phyloP scores from a whole-genome alignment of 257 asterid genomes.

The Sherardia arvensis region DNA sequence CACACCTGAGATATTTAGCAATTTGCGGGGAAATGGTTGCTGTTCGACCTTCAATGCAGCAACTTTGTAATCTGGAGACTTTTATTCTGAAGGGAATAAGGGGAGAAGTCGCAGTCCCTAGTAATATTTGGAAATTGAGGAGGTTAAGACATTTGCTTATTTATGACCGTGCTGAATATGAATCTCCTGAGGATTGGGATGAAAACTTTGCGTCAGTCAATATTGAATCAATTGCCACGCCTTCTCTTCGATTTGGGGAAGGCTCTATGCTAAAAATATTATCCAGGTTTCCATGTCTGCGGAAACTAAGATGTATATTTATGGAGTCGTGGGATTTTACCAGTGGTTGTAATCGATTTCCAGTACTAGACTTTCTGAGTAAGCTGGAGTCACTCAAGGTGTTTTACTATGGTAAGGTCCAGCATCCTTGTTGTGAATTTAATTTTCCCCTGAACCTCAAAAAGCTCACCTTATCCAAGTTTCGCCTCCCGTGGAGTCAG shows the following conservation, averaged over 20 bases:
- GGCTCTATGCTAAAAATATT: neutral
- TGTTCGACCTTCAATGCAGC: neutral
- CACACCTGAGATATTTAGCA: neutral
- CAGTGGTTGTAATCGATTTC: neutral
- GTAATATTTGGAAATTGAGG: neutral
- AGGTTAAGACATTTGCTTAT: neutral
- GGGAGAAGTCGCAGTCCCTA: neutral
- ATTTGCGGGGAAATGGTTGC: neutral
- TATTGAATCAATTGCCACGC: neutral
- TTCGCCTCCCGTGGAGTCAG: neutral
- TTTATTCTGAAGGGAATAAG: neutral
- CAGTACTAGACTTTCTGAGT: neutral
- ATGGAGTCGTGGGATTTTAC: neutral
- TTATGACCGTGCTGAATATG: neutral
- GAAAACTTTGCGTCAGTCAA: neutral
- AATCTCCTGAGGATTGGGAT: neutral
- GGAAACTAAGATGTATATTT: neutral
- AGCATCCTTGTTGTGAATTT: neutral
- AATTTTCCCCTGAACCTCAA: neutral
- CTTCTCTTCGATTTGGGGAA: neutral
- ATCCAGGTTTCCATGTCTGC: neutral
- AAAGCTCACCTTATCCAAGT: neutral
- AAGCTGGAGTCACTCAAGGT: neutral
- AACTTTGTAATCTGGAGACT: neutral
- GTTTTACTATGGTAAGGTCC: constrained; percentile 1